Percentiles rank a stretch among this genome's conserved stretches.
phyloP scores from a whole-genome alignment of 305 asterid species.

The Salvia sclarea region DNA sequence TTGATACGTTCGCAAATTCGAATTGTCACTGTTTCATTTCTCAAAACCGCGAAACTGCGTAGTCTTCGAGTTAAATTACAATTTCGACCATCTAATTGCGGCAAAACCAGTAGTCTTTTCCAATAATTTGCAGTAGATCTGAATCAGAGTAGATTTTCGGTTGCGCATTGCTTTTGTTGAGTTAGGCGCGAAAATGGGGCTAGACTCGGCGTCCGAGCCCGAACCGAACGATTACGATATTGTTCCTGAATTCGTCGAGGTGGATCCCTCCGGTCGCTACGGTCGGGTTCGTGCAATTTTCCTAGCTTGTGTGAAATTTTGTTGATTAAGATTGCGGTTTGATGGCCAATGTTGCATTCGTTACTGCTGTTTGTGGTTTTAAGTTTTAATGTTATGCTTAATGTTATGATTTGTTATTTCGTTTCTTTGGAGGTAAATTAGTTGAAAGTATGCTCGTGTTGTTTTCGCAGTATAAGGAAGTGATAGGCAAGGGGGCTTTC shows the following conservation, averaged over 20 bases:
- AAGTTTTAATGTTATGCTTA: conserved; percentile 21
- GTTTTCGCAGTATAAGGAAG: conserved; percentile 81
- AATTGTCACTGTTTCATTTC: conserved; percentile 12
- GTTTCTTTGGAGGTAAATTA: not conserved
- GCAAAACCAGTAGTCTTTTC: conserved; percentile 21
- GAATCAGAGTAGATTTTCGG: conserved; percentile 26
- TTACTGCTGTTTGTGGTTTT: not conserved
- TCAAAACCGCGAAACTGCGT: conserved; percentile 10
- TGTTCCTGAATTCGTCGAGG: conserved; percentile 84
- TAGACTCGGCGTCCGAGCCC: conserved; percentile 56
- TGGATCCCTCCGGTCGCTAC: conserved; percentile 87
- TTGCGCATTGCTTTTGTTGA: not conserved
- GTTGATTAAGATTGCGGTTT: not conserved
- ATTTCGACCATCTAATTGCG: conserved; percentile 9
- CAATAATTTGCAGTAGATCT: conserved; percentile 38
- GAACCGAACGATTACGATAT: conserved; percentile 72
- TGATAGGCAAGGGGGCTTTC: conserved; percentile 92
- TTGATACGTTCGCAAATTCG: not conserved
- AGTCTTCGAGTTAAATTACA: not conserved
- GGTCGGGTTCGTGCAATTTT: conserved; percentile 72
- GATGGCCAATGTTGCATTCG: not conserved
- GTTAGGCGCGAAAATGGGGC: conserved; percentile 55
- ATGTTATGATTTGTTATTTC: conserved; percentile 22
- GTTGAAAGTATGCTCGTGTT: conserved; percentile 19
- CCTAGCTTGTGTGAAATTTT: not conserved